phyloP scores from a whole-genome alignment of 1,284 basidiomycete species.

The Golubevia pallescens region DNA sequence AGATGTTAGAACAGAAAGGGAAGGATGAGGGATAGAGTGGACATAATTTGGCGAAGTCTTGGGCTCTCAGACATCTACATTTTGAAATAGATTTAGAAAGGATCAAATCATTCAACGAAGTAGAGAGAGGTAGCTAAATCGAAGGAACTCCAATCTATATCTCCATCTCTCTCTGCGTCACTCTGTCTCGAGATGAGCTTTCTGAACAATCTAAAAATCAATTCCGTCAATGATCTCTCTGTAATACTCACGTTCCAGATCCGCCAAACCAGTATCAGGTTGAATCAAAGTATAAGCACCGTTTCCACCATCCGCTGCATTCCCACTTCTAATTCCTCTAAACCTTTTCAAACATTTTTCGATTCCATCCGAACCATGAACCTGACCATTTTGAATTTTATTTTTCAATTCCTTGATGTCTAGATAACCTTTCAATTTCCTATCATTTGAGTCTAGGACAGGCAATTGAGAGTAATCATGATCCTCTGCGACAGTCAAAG shows the following conservation, averaged over 20 bases:
- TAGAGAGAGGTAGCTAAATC: too few species aligned
- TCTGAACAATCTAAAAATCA: background rate
- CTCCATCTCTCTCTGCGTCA: background rate
- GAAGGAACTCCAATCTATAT: background rate
- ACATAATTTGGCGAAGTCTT: too few species aligned
- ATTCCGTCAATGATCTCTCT: too few species aligned
- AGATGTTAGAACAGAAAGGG: background rate
- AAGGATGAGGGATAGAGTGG: background rate
- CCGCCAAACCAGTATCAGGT: constrained; percentile 52
- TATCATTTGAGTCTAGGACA: constrained; percentile 34
- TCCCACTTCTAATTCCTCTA: constrained; percentile 13
- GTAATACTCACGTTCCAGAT: constrained; percentile 28
- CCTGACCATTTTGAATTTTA: constrained; percentile 24
- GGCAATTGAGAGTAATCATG: constrained; percentile 55
- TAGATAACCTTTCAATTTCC: constrained; percentile 47
- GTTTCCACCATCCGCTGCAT: constrained; percentile 8
- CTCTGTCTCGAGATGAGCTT: background rate
- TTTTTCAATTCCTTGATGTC: constrained; percentile 41
- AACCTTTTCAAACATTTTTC: background rate
- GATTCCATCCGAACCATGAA: constrained; percentile 73
- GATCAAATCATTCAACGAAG: too few species aligned
- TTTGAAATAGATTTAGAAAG: too few species aligned
- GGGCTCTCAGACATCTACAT: too few species aligned
- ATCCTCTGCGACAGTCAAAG: constrained; percentile 43
- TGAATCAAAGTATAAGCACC: constrained; percentile 46